phyloP scores from a whole-genome alignment of 2,329 filamentous ascomycete species.

The Dothideomycetes sp. region DNA sequence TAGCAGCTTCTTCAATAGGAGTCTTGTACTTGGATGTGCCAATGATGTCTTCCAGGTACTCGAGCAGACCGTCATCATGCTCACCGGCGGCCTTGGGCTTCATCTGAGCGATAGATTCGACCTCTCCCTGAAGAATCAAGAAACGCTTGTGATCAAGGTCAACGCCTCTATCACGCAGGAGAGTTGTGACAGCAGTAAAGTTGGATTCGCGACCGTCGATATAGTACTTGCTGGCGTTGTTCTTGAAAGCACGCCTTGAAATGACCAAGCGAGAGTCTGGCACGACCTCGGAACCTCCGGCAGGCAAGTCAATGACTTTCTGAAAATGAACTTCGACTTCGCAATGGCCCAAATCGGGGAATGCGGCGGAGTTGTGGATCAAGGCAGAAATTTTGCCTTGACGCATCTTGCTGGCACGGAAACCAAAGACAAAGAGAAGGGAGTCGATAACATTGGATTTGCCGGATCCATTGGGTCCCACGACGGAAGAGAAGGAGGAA shows the following conservation, averaged over 20 bases:
- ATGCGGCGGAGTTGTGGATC: conserved; percentile 90
- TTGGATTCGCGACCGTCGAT: conserved; percentile 85
- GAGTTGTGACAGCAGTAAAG: conserved; percentile 81
- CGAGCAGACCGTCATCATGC: conserved; percentile 89
- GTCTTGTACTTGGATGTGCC: conserved; percentile 97
- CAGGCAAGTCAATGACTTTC: conserved; percentile 81
- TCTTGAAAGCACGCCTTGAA: conserved; percentile 89
- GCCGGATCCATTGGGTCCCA: conserved; percentile 93
- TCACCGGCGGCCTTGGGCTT: conserved; percentile 92
- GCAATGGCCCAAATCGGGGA: conserved; percentile 77
- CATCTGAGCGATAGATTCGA: conserved; percentile 98
- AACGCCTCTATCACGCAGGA: conserved; percentile 79
- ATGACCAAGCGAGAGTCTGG: conserved; percentile 79
- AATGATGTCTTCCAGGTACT: conserved; percentile 97
- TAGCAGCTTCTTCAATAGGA: conserved; percentile 86
- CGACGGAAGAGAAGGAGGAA: conserved; percentile 92
- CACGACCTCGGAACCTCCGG: conserved; percentile 64
- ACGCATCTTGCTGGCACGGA: conserved; percentile 97
- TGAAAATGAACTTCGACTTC: conserved; percentile 97
- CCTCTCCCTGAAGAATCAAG: conserved; percentile 91
- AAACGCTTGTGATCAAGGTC: conserved; percentile 98
- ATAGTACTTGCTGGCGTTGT: conserved; percentile 97
- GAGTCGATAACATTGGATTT: conserved; percentile 99
- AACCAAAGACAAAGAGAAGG: conserved; percentile 96
- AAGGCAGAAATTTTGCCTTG: conserved; percentile 96